Base-by-base conservation (phyloP, 2,329 filamentous ascomycete species). In the Sporothrix brunneoviolacea region DNA sequence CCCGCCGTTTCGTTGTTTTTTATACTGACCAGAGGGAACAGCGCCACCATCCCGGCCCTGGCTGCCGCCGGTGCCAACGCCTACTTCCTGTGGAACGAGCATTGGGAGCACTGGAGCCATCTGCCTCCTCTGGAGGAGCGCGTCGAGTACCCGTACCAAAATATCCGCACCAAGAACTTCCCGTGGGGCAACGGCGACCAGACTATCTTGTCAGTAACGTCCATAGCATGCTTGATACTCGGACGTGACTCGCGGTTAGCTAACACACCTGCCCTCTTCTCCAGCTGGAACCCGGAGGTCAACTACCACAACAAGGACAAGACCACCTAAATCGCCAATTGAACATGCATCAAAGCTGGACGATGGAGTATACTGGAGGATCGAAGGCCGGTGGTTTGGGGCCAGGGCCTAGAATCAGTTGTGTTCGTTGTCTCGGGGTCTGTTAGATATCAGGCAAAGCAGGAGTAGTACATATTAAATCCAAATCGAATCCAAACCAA, bases 231-330 rank as follows among this genome's bases (percentile, higher is more conserved):
- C n/a, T n/a, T n/a, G n/a, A n/a, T n/a, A n/a, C 10, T 13, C 16
- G 46, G 44, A n/a, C 7, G 47, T 16, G 8, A 16, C 16, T 28
- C 10, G 24, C 6, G 24, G 24, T 28, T 28, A 6, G 24, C 24
- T 28, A 28, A 28, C 4, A 18, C 22, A 13, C 51, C 43, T 54
- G 54, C 38, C 44, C 21, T 18, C 4, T 22, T 19, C n/a, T 24
- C 58, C 62, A 89, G 86, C 86, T 98, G 93, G 93, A 97, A 97
- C 74, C 76, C 84, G 59, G 79, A 77, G 53, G 90, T 96, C 77
- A 97, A 97, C 83, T 91, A 95, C 77, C 90, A 97, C 83, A 90
- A 95, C 77, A 86, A 86, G 76, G 85, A 94, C 76, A 89, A 88
- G 80, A n/a, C n/a, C n/a, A n/a, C n/a, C n/a, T n/a, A n/a, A n/a